Evolutionary conservation across 306 rosid species (phyloP), one percentile per base, ranked within the genome.

Genomic region (Bauhinia variegata): DNA sequence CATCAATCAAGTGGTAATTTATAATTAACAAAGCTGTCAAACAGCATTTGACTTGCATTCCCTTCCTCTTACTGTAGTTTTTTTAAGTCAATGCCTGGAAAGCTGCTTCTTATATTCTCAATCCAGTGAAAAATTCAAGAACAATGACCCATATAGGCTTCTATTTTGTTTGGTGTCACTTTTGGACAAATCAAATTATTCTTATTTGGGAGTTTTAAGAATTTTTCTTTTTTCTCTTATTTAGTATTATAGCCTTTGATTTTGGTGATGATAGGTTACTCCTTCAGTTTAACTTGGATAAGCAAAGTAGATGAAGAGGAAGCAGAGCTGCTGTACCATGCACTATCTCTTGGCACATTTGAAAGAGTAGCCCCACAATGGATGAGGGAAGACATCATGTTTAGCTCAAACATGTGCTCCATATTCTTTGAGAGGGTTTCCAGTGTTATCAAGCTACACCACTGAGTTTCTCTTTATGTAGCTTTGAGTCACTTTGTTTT

Each of bases 341-440:
- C 71, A 50, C 10, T 64, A 60, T 86, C 99, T 16, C 76, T 90
- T 49, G 99, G 97, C 58, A 78, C 90, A 30, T 84, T 93, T 44
- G 99, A 88, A 82, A 86, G 89, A 74, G 86, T 81, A 50, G 99
- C 91, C 4, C 99, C 97, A 53, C 91, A 83, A 70, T 93, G 99
- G 99, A 90, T 90, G 97, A 83, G 82, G 75, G 97, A 85, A 34
- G 88, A 73, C 63, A 85, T 90, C 70, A 79, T 83, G 79, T 90
- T 93, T 86, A 93, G 95, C 74, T 77, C 85, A 55, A 84, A 75
- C 65, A 93, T 93, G 99, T 89, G 88, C 52, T 85, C 90, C 18
- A 73, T 75, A 59, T 90, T 93, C 85, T 90, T 89, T 9, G 86
- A 86, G 75, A 83, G 90, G 78, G 70, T 93, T 55, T 83, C 84